A percentile compares a stretch with the other conserved stretches of the same genome.
Evolutionary conservation across 352 stramenopile genomes (phyloP).

Genomic region (Thraustochytrium sp.): DNA sequence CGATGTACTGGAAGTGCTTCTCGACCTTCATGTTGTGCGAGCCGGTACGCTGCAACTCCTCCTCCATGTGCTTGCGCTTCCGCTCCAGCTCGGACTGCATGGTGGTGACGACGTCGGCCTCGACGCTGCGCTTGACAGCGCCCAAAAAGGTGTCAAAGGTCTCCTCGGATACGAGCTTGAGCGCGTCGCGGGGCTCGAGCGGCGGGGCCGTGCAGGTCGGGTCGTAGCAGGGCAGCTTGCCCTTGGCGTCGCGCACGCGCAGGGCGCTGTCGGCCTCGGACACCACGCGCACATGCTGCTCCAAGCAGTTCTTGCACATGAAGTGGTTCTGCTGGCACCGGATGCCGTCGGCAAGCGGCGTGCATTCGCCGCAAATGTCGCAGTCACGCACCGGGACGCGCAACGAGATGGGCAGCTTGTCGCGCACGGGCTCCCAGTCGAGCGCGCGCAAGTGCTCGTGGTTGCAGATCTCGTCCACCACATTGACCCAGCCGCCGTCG

Average conservation of each 20-base stretch:
- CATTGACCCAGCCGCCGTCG: neutral
- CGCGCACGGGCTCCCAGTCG: neutral
- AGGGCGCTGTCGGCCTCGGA: neutral
- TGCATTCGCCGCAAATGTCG: neutral
- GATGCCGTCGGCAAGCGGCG: neutral
- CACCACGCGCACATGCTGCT: neutral
- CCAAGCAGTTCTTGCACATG: constrained; percentile 15
- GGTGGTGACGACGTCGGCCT: neutral
- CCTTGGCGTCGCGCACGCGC: neutral
- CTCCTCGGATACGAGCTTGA: constrained; percentile 12
- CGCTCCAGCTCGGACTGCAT: constrained; percentile 10
- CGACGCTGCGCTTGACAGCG: neutral
- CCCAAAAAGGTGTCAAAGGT: neutral
- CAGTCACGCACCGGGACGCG: neutral
- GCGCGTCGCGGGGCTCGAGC: neutral
- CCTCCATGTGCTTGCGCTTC: constrained; percentile 1
- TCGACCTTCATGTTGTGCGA: neutral
- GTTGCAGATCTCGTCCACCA: neutral
- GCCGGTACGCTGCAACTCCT: neutral
- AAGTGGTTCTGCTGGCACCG: neutral
- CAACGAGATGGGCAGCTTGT: neutral
- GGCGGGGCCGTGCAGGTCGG: neutral
- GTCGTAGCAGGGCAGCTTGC: constrained; percentile 11
- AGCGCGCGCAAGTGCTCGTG: neutral
- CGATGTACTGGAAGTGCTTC: neutral